Base-by-base conservation (phyloP, 1,284 basidiomycete species). In the Melampsora americana region DNA sequence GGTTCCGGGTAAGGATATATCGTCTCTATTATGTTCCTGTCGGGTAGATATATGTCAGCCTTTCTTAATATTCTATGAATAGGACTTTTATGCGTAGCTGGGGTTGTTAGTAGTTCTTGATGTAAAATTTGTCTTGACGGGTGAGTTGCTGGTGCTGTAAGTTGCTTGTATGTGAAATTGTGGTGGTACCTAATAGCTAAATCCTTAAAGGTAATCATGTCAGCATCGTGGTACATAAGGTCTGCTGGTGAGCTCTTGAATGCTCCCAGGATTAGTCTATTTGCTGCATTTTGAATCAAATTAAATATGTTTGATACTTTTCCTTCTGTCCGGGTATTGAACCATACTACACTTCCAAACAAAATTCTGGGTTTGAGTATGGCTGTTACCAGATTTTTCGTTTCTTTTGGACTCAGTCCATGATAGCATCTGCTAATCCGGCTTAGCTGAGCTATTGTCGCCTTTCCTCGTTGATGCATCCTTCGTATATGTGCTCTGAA, bases 301-400 rank as follows among this genome's bases (percentile, higher is more conserved):
- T 53, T 53, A 23, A 53, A 23, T 5, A 5, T 53, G 3, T 53
- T 53, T 23, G 16, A 3, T 53, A 53, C 50, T 23, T 23, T 18
- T 3, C 16, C 50, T 23, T 23, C 50, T 3, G 50, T 53, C 23
- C 23, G 18, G 5, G 9, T 6, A 3, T 50, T 62, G 32, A 46
- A 73, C 70, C 70, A 73, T 2, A 73, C 50, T 16, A 42, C 64
- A 18, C 20, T 50, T 23, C 71, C 71, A 66, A 66, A 74, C 0
- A 59, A 30, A 39, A 67, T 35, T 26, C 65, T 59, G 2, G 71
- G 50, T 20, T 35, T 42, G 6, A 74, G n/a, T 0, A 74, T 62
- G n/a, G 48, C 9, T 35, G 35, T 35, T 20, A 74, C 32, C 4
- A 74, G 46, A 0, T 46, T 14, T 0, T 48, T 61, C 5, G 39